phyloP scores from a whole-genome alignment of 1,284 basidiomycete genomes.

The Leccinum colubrinum region DNA sequence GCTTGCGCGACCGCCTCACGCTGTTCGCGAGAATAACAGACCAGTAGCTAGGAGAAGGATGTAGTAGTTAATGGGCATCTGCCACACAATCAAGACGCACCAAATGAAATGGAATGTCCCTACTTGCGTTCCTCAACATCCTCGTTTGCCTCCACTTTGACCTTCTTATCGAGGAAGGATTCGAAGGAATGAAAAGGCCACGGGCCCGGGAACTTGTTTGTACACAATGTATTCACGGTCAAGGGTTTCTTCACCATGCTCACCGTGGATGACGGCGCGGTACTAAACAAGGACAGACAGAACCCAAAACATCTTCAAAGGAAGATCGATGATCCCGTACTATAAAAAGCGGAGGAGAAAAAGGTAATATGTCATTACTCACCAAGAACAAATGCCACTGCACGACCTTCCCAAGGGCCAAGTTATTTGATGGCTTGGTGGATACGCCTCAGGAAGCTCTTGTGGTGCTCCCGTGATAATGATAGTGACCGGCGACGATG shows the following conservation, averaged over 20 bases:
- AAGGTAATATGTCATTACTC: slow-evolving; percentile 21
- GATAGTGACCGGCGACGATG: slow-evolving; percentile 6
- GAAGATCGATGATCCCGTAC: slow-evolving; percentile 28
- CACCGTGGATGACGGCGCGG: slow-evolving; percentile 36
- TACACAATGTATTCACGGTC: slow-evolving; percentile 32
- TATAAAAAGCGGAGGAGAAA: not conserved
- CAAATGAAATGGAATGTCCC: not conserved
- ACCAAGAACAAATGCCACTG: slow-evolving; percentile 79
- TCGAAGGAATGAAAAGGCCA: slow-evolving; percentile 40
- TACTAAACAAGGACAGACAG: slow-evolving; percentile 49
- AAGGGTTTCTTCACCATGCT: slow-evolving; percentile 35
- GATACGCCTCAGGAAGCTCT: slow-evolving; percentile 37
- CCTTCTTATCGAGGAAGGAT: slow-evolving; percentile 41
- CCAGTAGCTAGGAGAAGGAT: slow-evolving; percentile 4
- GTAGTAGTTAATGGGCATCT: not conserved
- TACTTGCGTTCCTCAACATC: slow-evolving; percentile 8
- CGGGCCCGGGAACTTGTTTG: slow-evolving; percentile 28
- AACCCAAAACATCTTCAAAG: slow-evolving; percentile 76
- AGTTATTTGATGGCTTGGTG: slow-evolving; percentile 62
- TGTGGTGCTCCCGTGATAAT: slow-evolving; percentile 28
- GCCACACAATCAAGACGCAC: not conserved
- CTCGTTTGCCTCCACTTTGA: slow-evolving; percentile 15
- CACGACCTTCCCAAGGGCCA: slow-evolving; percentile 75
- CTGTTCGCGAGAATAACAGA: not conserved
- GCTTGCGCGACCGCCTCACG: no score